phyloP scores from a whole-genome alignment of 2,329 filamentous ascomycete genomes.

The Monosporascus sp. region DNA sequence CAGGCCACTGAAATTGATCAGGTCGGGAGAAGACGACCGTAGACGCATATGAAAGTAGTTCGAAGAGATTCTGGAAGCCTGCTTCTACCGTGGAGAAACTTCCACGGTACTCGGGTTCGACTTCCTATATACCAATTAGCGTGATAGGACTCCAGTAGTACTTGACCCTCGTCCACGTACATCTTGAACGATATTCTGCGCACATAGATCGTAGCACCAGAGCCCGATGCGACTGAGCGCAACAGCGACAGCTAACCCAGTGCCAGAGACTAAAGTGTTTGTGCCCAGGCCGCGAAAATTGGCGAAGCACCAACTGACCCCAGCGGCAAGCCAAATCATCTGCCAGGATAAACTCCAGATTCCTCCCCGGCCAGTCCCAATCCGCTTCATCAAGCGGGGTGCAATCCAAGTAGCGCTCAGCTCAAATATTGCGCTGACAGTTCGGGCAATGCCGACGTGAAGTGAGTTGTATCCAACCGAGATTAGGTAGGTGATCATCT shows the following conservation, averaged over 20 bases:
- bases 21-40: slow-evolving; percentile 62
- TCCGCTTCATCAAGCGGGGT: slow-evolving; percentile 46
- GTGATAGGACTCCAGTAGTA: neutral
- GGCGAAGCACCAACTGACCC: slow-evolving; percentile 36
- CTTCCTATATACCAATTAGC: slow-evolving; percentile 35
- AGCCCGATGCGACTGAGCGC: slow-evolving; percentile 55
- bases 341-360: slow-evolving; percentile 68
- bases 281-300: slow-evolving; percentile 7
- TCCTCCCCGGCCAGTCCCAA: slow-evolving; percentile 58
- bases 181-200: slow-evolving; percentile 57
- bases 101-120: slow-evolving; percentile 53
- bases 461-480: slow-evolving; percentile 44
- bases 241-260: slow-evolving; percentile 43
- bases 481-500: slow-evolving; percentile 61
- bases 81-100: slow-evolving; percentile 65
- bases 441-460: slow-evolving; percentile 49
- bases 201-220: slow-evolving; percentile 56
- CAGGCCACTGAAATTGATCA: slow-evolving; percentile 59
- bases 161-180: slow-evolving; percentile 27
- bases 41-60: slow-evolving; percentile 59
- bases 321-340: slow-evolving; percentile 46
- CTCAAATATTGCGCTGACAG: slow-evolving; percentile 49
- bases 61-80: slow-evolving; percentile 63
- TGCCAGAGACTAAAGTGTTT: slow-evolving; percentile 31
- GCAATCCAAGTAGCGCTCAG: slow-evolving; percentile 56